Evolutionary conservation across 768 basidiomycete genomes (phyloP).

Genomic region (Amanita muscaria): DNA sequence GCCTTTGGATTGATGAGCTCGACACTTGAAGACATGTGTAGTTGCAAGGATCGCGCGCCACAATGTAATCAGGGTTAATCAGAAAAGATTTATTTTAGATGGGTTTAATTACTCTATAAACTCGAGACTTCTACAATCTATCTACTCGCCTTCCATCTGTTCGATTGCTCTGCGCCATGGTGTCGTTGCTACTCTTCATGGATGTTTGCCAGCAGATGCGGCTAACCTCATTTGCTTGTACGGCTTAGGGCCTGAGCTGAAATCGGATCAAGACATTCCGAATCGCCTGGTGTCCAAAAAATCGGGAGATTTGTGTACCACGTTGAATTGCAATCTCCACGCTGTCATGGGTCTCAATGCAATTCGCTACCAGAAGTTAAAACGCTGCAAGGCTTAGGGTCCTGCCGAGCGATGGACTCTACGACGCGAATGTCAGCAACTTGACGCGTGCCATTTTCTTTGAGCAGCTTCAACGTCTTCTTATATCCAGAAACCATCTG

Average conservation of each 20-base stretch:
- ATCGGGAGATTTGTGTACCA: no score
- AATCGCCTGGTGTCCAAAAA: no score
- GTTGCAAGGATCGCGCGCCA: not conserved
- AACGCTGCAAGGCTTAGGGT: no score
- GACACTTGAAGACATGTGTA: slow-evolving; percentile 62
- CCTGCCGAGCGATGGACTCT: slow-evolving; percentile 40
- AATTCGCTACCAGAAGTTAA: no score
- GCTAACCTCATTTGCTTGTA: slow-evolving; percentile 42
- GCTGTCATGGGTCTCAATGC: no score
- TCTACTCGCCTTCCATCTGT: not conserved
- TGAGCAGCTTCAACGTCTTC: slow-evolving; percentile 42
- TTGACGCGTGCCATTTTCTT: slow-evolving; percentile 36
- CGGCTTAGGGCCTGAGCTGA: no score
- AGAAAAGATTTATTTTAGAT: slow-evolving; percentile 4
- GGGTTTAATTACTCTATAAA: no score
- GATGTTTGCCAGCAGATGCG: slow-evolving; percentile 38
- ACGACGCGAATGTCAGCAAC: slow-evolving; percentile 41
- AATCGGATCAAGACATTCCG: no score
- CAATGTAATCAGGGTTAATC: not conserved
- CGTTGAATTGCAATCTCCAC: no score
- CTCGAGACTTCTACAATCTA: slow-evolving; percentile 1
- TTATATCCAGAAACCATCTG: slow-evolving; percentile 38
- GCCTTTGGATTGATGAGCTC: slow-evolving; percentile 97
- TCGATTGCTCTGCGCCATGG: slow-evolving; percentile 12
- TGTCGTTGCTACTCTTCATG: slow-evolving; percentile 36